These are phyloP conservation scores for Leishmania amazonensis DNA, from an alignment of 208 protist genomes.

Conservation along the genomic window DNA sequence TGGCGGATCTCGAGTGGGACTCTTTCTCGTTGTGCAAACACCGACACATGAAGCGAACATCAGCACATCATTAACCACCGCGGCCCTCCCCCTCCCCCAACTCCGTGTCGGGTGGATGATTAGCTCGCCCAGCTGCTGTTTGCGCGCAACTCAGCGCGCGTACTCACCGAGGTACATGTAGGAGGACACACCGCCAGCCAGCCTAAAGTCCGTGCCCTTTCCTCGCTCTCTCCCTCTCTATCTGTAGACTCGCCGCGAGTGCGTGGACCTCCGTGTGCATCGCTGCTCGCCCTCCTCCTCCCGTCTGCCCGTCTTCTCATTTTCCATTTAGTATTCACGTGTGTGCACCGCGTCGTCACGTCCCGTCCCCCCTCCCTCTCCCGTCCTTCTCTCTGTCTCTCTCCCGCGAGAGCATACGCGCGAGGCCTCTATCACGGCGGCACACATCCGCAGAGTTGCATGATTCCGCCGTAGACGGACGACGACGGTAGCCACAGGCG, in stretches of 20 bases:
- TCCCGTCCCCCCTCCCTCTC: neutral
- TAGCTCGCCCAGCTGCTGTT: neutral
- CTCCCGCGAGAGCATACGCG: neutral
- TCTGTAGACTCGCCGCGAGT: too few species aligned
- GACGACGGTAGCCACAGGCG: neutral
- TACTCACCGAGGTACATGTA: too few species aligned
- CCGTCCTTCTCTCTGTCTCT: neutral
- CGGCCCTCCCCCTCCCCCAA: too few species aligned
- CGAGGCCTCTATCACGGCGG: neutral
- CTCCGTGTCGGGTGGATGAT: neutral
- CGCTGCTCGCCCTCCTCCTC: neutral
- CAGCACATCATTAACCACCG: neutral
- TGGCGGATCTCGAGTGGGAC: neutral
- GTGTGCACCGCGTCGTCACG: neutral
- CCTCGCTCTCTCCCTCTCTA: too few species aligned
- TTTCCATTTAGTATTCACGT: neutral
- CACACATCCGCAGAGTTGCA: neutral
- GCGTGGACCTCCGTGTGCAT: too few species aligned
- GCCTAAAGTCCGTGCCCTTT: too few species aligned
- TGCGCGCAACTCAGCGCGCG: neutral
- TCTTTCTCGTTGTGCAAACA: neutral
- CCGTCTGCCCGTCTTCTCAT: neutral
- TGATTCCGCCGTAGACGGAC: neutral
- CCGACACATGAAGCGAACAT: neutral
- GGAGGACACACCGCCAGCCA: too few species aligned